Conservation (phyloP, 805 yeast species). For the Yamadazyma paraphyllophila region DNA sequence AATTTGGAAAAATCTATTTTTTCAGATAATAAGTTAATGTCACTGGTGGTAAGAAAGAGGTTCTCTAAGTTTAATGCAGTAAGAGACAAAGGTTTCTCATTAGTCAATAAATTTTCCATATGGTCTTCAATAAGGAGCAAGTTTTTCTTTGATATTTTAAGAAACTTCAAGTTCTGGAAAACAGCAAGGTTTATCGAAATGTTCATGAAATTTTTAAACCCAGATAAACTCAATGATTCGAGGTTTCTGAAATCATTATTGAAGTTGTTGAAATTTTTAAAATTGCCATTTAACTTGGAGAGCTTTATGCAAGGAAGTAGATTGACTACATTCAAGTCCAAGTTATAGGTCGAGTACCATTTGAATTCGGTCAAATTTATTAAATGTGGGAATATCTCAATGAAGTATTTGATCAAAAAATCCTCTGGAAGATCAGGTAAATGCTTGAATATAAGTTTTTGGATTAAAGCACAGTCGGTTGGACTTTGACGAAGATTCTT, state of each 20-base stretch:
- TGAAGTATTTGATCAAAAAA: slow-evolving; percentile 16
- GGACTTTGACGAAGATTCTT: slow-evolving; percentile 15
- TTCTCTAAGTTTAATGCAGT: slow-evolving; percentile 12
- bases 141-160: slow-evolving; percentile 17
- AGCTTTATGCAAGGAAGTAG: slow-evolving; percentile 14
- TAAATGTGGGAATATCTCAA: slow-evolving; percentile 17
- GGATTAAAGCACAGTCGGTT: slow-evolving; percentile 13
- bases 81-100: slow-evolving; percentile 5
- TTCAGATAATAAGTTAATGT: slow-evolving; percentile 4
- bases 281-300: slow-evolving; percentile 18
- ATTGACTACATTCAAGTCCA: slow-evolving; percentile 14
- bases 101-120: slow-evolving; percentile 10
- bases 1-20: slow-evolving; percentile 8
- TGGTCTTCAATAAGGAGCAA: slow-evolving; percentile 13
- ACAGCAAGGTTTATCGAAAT: slow-evolving; percentile 12
- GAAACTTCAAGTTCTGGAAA: slow-evolving; percentile 14
- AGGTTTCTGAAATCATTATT: slow-evolving; percentile 11
- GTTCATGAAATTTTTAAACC: slow-evolving; percentile 15
- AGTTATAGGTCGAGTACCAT: slow-evolving; percentile 20
- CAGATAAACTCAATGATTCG: slow-evolving; percentile 15
- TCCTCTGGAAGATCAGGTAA: slow-evolving; percentile 27
- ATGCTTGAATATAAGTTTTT: slow-evolving; percentile 13
- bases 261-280: slow-evolving; percentile 15
- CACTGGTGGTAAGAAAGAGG: slow-evolving; percentile 10
- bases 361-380: slow-evolving; percentile 15